A percentile compares a stretch with the other conserved stretches of the same genome.
Conservation (phyloP, 306 rosid genomes). For the Cucurbita moschata region DNA sequence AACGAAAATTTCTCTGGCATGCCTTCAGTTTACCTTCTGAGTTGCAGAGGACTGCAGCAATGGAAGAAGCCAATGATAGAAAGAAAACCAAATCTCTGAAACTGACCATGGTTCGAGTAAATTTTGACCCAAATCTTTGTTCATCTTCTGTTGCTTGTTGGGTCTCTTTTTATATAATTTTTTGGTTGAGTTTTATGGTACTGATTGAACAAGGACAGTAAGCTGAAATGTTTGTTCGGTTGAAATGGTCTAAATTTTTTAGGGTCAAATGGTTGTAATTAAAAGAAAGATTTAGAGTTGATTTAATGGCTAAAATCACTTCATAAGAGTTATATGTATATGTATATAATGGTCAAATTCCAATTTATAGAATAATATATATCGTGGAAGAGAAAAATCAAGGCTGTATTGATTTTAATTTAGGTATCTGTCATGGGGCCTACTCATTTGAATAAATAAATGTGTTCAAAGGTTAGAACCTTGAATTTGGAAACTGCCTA, state of each 20-base stretch:
- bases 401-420: background rate
- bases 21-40: background rate
- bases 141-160: background rate
- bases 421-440: background rate
- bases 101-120: background rate
- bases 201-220: background rate
- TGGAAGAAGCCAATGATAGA: slow-evolving; percentile 1
- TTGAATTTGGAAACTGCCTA: background rate
- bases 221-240: background rate
- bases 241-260: background rate
- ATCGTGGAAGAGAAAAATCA: background rate
- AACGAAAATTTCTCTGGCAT: background rate
- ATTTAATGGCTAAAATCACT: too few species aligned
- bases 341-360: background rate
- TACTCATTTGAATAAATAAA: background rate
- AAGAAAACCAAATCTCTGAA: background rate
- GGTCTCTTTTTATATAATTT: background rate
- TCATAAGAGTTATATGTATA: too few species aligned
- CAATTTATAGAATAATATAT: background rate
- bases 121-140: background rate
- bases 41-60: slow-evolving; percentile 19
- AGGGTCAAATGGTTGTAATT: background rate
- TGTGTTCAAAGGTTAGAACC: background rate
- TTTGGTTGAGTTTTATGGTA: background rate
- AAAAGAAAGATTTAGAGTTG: background rate